A percentile compares a stretch with the other conserved stretches of the same genome.
Evolutionary conservation across 805 yeast genomes (phyloP).

Genomic region (Cyberlindnera mycetangii): DNA sequence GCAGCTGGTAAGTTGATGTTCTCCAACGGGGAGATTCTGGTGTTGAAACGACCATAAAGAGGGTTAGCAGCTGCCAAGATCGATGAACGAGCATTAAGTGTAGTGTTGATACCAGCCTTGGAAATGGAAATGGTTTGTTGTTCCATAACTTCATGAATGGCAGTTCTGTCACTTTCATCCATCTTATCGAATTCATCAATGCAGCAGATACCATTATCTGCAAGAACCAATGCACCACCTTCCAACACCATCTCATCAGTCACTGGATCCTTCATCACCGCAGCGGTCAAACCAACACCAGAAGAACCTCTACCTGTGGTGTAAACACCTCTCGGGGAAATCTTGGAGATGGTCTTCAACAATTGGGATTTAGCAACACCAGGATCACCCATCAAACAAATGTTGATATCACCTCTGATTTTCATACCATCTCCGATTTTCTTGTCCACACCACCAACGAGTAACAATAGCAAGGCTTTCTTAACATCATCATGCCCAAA

Average conservation of each 20-base stretch:
- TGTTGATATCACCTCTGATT: constrained; percentile 95
- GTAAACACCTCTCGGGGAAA: constrained; percentile 95
- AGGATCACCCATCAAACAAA: constrained; percentile 98
- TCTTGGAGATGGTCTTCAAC: constrained; percentile 82
- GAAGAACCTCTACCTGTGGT: constrained; percentile 99
- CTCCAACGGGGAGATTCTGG: constrained; percentile 85
- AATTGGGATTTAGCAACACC: constrained; percentile 99
- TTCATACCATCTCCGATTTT: constrained; percentile 95
- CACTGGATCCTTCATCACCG: constrained; percentile 98
- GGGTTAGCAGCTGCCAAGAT: constrained; percentile 99
- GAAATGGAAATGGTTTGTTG: constrained; percentile 97
- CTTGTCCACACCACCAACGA: constrained; percentile 95
- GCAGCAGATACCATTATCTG: constrained; percentile 97
- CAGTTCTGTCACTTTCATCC: constrained; percentile 96
- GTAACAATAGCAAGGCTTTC: constrained; percentile 77
- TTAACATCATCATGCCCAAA: constrained; percentile 92
- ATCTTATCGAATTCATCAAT: constrained; percentile 98
- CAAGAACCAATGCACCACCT: constrained; percentile 96
- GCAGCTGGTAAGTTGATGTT: constrained; percentile 98
- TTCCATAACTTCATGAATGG: constrained; percentile 99
- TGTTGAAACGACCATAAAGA: constrained; percentile 89
- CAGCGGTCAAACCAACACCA: constrained; percentile 98
- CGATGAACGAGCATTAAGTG: constrained; percentile 92
- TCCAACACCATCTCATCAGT: constrained; percentile 98
- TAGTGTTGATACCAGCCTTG: constrained; percentile 96